Evolutionary conservation across 805 yeast species (phyloP), one percentile per base, ranked within the genome.

Genomic region (Grigorovia humatica): DNA sequence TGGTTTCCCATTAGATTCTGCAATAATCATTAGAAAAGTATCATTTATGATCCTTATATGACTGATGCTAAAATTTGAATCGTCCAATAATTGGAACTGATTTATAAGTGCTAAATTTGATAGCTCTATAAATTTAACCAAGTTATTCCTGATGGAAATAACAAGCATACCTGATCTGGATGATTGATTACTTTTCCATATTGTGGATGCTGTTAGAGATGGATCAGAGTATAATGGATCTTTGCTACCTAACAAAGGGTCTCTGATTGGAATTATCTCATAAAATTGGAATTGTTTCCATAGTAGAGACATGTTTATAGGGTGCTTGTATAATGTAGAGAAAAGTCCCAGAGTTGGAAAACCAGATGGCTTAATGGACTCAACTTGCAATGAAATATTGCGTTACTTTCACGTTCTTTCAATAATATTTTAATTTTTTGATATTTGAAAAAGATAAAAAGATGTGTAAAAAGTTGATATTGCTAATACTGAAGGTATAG

Each of bases 211-310:
- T 4, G 85, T 74, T 42, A 89, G 65, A 12, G 81, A 72, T 0
- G 90, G 81, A 61, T 89, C 96, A 1, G 96, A 87, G 66, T 84
- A 90, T 27, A 90, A 71, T 0, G 86, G 84, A 5, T 75, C 71
- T 4, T 73, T 74, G 0, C 83, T 72, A 7, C 83, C 82, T 52
- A 78, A 75, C 53, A 78, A 72, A 5, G 98, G 98, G 63, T 93
- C 99, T 54, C 82, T 71, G 18, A 93, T 84, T 6, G 96, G 96
- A 0, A 82, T 75, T 41, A 79, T 75, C 50, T 88, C 96, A 65
- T 85, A 89, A 67, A 91, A 85, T 54, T 87, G 88, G 68, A 91
- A 86, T 62, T 86, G 96, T 54, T 91, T 74, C 90, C 90, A 85
- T 8, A 72, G 61, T 17, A 43, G 12, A 2, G 43, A 46, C 48